These are phyloP conservation scores for Linnemannia exigua DNA, from an alignment of 192 early-diverging fungal genomes.

Conservation along the genomic window DNA sequence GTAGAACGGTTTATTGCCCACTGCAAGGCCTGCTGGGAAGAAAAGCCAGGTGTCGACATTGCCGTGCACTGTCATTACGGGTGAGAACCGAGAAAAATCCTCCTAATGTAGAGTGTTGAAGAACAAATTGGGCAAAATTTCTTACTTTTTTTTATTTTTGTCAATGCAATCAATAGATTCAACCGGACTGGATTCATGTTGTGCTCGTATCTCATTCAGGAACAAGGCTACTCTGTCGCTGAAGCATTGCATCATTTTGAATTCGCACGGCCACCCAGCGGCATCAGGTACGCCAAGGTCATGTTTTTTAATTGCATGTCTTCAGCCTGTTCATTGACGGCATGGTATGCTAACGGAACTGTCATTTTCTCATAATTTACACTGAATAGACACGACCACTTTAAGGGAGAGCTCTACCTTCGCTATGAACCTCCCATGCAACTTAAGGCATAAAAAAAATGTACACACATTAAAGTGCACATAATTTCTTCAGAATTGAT, in stretches of 20 bases:
- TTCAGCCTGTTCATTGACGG: background rate
- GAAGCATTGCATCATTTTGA: conserved; percentile 65
- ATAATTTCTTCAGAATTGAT: background rate
- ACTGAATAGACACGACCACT: conserved; percentile 63
- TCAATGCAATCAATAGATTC: conserved; percentile 43
- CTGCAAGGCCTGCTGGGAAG: conserved; percentile 57
- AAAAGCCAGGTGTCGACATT: conserved; percentile 65
- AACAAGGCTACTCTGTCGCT: conserved; percentile 59
- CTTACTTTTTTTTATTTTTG: background rate
- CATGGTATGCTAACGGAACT: background rate
- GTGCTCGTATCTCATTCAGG: conserved; percentile 69
- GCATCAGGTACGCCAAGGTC: conserved; percentile 58
- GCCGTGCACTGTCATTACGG: conserved; percentile 74
- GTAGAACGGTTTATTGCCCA: conserved; percentile 58
- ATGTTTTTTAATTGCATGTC: background rate
- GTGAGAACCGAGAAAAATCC: conserved; percentile 23
- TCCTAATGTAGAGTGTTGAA: background rate
- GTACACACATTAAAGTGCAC: background rate
- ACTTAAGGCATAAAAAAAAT: conserved; percentile 2
- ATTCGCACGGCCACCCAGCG: conserved; percentile 59
- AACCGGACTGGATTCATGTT: conserved; percentile 71
- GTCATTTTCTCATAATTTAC: background rate
- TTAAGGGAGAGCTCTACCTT: conserved; percentile 68
- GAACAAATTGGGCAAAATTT: background rate
- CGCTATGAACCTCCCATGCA: conserved; percentile 61